phyloP scores from a whole-genome alignment of 2,329 filamentous ascomycete genomes.

The Chrysoporthe puriensis region DNA sequence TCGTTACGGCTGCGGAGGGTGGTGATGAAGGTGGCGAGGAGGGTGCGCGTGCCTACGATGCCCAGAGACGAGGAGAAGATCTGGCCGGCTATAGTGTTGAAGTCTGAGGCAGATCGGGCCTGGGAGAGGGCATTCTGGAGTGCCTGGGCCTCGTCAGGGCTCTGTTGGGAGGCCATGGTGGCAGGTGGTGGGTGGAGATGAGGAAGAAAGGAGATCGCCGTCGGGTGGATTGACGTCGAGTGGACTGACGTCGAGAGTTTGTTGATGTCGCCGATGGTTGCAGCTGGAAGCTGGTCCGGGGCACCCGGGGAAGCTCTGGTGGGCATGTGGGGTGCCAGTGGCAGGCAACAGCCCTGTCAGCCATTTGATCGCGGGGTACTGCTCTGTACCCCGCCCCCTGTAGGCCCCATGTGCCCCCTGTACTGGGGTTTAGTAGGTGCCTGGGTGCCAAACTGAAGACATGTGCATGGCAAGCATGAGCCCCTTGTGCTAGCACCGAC shows the following conservation, averaged over 20 bases:
- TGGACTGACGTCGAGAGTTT: neutral
- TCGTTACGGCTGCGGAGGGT: slow-evolving; percentile 64
- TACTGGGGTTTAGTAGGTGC: no score
- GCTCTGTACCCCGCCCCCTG: neutral
- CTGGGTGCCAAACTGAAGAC: no score
- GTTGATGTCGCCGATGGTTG: neutral
- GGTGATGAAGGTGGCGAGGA: slow-evolving; percentile 69
- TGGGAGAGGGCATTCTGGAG: slow-evolving; percentile 22
- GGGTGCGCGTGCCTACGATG: slow-evolving; percentile 73
- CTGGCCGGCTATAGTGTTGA: slow-evolving; percentile 68
- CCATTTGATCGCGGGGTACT: neutral
- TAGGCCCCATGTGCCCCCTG: neutral
- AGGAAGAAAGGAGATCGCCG: neutral
- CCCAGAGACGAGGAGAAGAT: slow-evolving; percentile 72
- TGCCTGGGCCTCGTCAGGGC: slow-evolving; percentile 21
- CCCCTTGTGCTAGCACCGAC: no score
- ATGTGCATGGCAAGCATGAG: no score
- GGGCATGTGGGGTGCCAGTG: neutral
- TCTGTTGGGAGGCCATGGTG: slow-evolving; percentile 26
- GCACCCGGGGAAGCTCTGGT: neutral
- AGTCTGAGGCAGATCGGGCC: slow-evolving; percentile 49
- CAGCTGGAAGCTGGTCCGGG: neutral
- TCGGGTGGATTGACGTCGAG: neutral
- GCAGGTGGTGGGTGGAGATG: neutral
- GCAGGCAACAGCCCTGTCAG: neutral